Evolutionary conservation across 106 monocot species (phyloP).

Genomic region (Platanthera guangdongensis): DNA sequence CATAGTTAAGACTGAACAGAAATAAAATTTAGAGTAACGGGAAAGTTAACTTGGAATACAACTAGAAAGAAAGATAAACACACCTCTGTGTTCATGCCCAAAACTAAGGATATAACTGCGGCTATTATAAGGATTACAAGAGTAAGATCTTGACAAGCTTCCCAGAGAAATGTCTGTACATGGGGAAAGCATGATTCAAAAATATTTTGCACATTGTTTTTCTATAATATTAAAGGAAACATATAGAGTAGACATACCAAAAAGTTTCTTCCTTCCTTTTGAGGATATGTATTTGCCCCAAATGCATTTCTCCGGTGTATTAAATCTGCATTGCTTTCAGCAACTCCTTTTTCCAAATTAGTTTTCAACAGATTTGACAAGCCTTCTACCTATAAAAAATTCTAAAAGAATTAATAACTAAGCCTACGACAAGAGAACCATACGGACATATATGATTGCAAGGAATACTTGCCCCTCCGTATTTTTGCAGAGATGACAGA

Average conservation of each 20-base stretch:
- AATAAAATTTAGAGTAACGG: background rate
- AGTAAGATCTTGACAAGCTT: slow-evolving; percentile 84
- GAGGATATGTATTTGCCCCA: slow-evolving; percentile 86
- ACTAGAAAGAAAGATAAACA: background rate
- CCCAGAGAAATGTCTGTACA: slow-evolving; percentile 73
- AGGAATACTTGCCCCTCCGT: slow-evolving; percentile 65
- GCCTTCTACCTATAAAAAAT: slow-evolving; percentile 41
- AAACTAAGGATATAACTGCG: slow-evolving; percentile 60
- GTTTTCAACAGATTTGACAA: slow-evolving; percentile 51
- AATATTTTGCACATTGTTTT: background rate
- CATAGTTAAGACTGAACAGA: background rate
- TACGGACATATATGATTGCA: background rate
- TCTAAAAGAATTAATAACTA: background rate
- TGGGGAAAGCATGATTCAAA: background rate
- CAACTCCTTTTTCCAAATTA: slow-evolving; percentile 61
- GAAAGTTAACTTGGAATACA: background rate
- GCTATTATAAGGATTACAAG: slow-evolving; percentile 86
- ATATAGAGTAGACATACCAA: slow-evolving; percentile 37
- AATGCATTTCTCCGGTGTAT: slow-evolving; percentile 47
- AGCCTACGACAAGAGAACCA: background rate
- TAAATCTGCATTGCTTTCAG: slow-evolving; percentile 64
- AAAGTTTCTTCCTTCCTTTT: slow-evolving; percentile 82
- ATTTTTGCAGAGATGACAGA: slow-evolving; percentile 45
- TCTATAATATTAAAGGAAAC: slow-evolving; percentile 3
- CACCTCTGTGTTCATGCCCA: slow-evolving; percentile 92